These are phyloP conservation scores for Glycine soja DNA, from an alignment of 306 rosid genomes.

Conservation along the genomic window DNA sequence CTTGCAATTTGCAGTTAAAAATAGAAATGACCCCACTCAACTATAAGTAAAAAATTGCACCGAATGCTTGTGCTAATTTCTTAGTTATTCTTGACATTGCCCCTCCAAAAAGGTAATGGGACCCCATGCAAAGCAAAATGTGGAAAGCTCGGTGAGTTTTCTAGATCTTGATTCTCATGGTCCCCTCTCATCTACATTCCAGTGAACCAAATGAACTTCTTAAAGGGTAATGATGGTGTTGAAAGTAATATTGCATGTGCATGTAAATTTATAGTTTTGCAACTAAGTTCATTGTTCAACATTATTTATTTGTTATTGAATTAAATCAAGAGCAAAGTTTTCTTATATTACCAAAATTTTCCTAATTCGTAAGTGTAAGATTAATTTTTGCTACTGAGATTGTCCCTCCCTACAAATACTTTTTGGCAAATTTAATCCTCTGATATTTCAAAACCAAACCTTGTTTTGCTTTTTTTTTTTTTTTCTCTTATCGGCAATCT, in stretches of 20 bases:
- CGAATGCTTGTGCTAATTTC: slow-evolving; percentile 16
- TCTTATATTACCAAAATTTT: neutral
- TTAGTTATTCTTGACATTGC: neutral
- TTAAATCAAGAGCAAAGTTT: neutral
- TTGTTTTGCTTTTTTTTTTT: too few species aligned
- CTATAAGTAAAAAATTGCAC: slow-evolving; percentile 1
- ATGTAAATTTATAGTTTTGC: neutral
- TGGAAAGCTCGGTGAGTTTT: neutral
- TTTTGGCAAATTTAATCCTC: too few species aligned
- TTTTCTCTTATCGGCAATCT: too few species aligned
- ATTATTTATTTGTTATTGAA: neutral
- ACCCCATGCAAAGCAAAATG: neutral
- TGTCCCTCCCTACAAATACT: too few species aligned
- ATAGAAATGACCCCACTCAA: slow-evolving; percentile 29
- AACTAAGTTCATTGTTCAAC: neutral
- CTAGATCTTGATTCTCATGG: neutral
- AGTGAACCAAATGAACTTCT: neutral
- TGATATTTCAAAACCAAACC: too few species aligned
- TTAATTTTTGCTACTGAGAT: too few species aligned
- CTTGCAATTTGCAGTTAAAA: slow-evolving; percentile 45
- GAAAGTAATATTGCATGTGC: neutral
- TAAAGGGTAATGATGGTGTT: neutral
- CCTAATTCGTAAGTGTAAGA: too few species aligned
- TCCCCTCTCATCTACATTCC: neutral
- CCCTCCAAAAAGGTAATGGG: slow-evolving; percentile 9